Evolutionary conservation across 2,329 filamentous ascomycete genomes (phyloP).

Genomic region (Alternaria hordeiaustralica): DNA sequence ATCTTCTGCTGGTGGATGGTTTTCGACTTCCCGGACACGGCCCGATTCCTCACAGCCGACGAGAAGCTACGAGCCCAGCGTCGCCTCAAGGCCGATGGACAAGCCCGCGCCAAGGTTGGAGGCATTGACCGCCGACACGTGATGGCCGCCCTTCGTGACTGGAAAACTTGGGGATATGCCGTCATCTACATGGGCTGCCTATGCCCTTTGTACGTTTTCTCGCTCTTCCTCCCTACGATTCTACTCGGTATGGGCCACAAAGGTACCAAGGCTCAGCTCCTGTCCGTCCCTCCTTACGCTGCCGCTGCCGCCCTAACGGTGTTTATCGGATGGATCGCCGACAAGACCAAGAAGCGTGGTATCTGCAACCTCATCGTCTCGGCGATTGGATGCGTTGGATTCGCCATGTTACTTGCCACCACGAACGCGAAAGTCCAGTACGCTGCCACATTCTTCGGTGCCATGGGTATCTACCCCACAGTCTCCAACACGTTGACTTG

Average conservation of each 20-base stretch:
- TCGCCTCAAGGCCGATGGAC: conserved; percentile 72
- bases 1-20: conserved; percentile 62
- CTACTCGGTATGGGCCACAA: conserved; percentile 59
- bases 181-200: conserved; percentile 70
- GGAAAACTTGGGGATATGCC: conserved; percentile 60
- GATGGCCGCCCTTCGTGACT: conserved; percentile 55
- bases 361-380: conserved; percentile 79
- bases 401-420: conserved; percentile 77
- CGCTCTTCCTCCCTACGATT: conserved; percentile 56
- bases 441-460: conserved; percentile 82
- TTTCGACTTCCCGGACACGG: conserved; percentile 68
- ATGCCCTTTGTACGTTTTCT: conserved; percentile 49
- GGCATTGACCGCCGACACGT: conserved; percentile 46
- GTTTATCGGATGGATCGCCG: conserved; percentile 74
- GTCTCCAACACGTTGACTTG: conserved; percentile 88
- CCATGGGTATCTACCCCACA: conserved; percentile 86
- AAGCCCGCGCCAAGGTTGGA: conserved; percentile 66
- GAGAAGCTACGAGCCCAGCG: conserved; percentile 65
- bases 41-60: conserved; percentile 61
- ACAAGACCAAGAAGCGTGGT: conserved; percentile 74
- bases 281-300: conserved; percentile 79
- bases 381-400: conserved; percentile 75
- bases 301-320: conserved; percentile 74
- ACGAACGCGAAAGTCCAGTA: conserved; percentile 74
- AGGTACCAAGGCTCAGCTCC: conserved; percentile 69